Evolutionary conservation across 2,329 filamentous ascomycete species (phyloP).

Genomic region (Pochonia chlamydosporia): DNA sequence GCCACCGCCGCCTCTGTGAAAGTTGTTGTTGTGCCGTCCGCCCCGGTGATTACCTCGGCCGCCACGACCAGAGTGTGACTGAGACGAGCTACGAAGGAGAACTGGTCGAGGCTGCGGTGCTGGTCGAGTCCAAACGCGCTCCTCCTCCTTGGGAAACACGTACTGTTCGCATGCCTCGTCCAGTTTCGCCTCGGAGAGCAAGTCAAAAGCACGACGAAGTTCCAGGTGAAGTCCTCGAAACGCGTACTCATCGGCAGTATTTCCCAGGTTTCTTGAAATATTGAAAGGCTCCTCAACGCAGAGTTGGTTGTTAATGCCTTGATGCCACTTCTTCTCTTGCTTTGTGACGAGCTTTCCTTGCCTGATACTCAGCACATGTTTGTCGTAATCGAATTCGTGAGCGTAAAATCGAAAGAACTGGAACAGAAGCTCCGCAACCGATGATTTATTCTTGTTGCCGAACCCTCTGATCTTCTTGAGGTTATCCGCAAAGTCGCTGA

Average conservation of each 20-base stretch:
- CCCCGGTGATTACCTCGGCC: constrained; percentile 45
- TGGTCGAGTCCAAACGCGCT: constrained; percentile 54
- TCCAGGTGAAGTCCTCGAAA: constrained; percentile 89
- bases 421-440: constrained; percentile 81
- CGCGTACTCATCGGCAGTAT: constrained; percentile 92
- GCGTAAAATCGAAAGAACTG: constrained; percentile 94
- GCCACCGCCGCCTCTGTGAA: constrained; percentile 18
- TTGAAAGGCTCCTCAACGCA: constrained; percentile 99
- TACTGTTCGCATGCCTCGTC: constrained; percentile 83
- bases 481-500: constrained; percentile 82
- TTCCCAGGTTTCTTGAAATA: constrained; percentile 79
- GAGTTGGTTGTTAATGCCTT: constrained; percentile 72
- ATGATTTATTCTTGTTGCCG: constrained; percentile 74
- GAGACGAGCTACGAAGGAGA: constrained; percentile 55
- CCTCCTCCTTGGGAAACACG: constrained; percentile 80
- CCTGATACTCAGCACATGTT: constrained; percentile 76
- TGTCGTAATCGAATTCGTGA: constrained; percentile 87
- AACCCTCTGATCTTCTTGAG: constrained; percentile 67
- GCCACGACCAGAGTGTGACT: constrained; percentile 45
- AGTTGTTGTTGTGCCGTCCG: constrained; percentile 39
- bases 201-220: constrained; percentile 79
- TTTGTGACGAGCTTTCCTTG: constrained; percentile 74
- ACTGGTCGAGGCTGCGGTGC: constrained; percentile 47
- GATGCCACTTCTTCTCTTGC: constrained; percentile 82
- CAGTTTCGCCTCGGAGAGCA: constrained; percentile 73